Evolutionary conservation across 495 filamentous ascomycete genomes (phyloP).

Genomic region (Penicillium paradoxum): DNA sequence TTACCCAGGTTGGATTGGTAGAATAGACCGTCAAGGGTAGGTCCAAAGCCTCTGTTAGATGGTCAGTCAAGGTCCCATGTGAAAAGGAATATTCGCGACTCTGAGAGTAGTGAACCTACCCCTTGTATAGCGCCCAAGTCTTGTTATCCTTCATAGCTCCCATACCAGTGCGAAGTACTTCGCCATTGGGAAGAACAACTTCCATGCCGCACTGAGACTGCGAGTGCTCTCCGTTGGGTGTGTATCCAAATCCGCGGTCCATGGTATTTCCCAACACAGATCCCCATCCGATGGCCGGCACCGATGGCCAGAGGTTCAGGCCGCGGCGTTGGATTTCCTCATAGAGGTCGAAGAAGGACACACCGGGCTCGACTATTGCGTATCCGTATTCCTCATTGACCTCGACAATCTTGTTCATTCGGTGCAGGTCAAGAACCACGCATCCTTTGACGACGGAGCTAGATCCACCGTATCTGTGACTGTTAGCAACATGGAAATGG

Average conservation of each 20-base stretch:
- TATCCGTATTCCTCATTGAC: constrained; percentile 21
- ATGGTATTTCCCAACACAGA: constrained; percentile 52
- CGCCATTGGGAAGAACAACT: constrained; percentile 21
- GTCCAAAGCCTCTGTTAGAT: too few relatives aligned
- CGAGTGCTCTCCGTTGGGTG: constrained; percentile 16
- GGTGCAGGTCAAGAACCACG: too few relatives aligned
- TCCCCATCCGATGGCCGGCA: constrained; percentile 53
- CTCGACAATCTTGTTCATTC: constrained; percentile 28
- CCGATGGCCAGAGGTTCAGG: constrained; percentile 51
- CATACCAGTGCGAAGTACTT: constrained; percentile 48
- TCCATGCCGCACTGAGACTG: constrained; percentile 14
- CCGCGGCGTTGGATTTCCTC: constrained; percentile 43
- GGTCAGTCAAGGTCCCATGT: too few relatives aligned
- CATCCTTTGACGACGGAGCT: too few relatives aligned
- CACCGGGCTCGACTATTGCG: constrained; percentile 41
- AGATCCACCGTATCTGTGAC: too few relatives aligned
- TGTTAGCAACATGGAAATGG: too few relatives aligned
- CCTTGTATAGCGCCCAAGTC: too few relatives aligned
- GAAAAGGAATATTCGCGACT: too few relatives aligned
- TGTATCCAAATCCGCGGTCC: constrained; percentile 39
- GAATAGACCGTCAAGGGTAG: too few relatives aligned
- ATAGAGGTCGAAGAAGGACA: constrained; percentile 51
- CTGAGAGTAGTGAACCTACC: too few relatives aligned
- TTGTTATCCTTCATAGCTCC: too few relatives aligned
- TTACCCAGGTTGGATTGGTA: too few relatives aligned